Conservation (phyloP, 2,329 filamentous ascomycete genomes). For the Penicillium sp. region DNA sequence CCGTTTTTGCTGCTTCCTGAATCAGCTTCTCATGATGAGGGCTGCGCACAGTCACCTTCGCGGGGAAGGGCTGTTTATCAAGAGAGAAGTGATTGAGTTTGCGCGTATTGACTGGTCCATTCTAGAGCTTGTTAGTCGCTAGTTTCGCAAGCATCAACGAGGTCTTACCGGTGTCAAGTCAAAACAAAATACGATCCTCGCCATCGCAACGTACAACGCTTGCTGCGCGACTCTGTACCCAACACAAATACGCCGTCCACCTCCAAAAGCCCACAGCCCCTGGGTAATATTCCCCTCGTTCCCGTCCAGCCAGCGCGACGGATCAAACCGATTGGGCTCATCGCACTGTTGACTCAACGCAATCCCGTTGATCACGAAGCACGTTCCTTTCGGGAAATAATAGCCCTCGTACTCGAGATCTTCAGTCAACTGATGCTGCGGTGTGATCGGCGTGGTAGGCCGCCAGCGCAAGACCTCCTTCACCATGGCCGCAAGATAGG, state of each 20-base stretch:
- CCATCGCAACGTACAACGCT: background rate
- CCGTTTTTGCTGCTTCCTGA: no score
- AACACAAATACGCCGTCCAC: slow-evolving; percentile 36
- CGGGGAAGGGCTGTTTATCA: background rate
- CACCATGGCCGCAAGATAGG: slow-evolving; percentile 26
- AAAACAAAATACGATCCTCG: background rate
- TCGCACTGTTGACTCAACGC: slow-evolving; percentile 33
- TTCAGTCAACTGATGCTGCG: slow-evolving; percentile 23
- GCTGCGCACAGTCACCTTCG: background rate
- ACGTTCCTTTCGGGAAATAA: slow-evolving; percentile 28
- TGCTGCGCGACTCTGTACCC: slow-evolving; percentile 31
- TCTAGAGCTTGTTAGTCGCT: background rate
- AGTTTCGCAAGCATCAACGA: background rate
- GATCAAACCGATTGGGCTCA: slow-evolving; percentile 31
- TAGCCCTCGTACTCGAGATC: slow-evolving; percentile 32
- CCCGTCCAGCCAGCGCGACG: slow-evolving; percentile 41
- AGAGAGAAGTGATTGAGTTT: background rate
- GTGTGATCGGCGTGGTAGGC: slow-evolving; percentile 27
- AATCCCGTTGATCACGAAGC: slow-evolving; percentile 34
- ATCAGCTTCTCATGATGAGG: no score
- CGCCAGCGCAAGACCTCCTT: slow-evolving; percentile 33
- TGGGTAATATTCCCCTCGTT: slow-evolving; percentile 28
- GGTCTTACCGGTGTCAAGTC: background rate
- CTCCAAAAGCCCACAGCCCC: slow-evolving; percentile 38
- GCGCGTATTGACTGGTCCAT: background rate